Percentiles rank a stretch among this genome's conserved stretches.
These are phyloP conservation scores for Aristolochia fimbriata DNA, from an alignment of 164 flowering plant species.

Conservation along the genomic window DNA sequence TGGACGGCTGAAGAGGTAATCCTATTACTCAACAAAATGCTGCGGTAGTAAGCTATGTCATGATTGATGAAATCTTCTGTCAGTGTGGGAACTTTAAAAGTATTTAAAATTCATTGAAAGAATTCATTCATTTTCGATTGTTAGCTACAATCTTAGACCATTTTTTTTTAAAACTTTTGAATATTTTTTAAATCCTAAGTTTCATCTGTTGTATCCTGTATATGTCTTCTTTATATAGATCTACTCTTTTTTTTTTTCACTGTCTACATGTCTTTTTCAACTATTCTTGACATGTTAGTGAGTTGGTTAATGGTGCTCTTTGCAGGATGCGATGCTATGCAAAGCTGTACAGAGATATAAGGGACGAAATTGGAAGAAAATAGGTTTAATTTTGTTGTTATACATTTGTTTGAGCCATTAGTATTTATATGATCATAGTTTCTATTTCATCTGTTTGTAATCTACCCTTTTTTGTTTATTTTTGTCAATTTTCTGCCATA, in stretches of 20 bases:
- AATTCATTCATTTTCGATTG: no score
- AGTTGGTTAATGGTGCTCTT: slow-evolving; percentile 4
- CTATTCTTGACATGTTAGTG: not conserved
- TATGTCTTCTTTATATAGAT: not conserved
- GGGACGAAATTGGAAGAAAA: slow-evolving; percentile 58
- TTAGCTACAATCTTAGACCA: no score
- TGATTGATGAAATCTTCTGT: not conserved
- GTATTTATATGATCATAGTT: not conserved
- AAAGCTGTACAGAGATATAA: slow-evolving; percentile 47
- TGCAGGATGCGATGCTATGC: slow-evolving; percentile 73
- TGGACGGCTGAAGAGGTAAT: slow-evolving; percentile 95
- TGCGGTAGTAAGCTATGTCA: not conserved
- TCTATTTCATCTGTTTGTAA: no score
- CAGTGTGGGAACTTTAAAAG: no score
- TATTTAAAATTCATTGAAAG: no score
- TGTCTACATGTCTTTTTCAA: not conserved
- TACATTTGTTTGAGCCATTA: not conserved
- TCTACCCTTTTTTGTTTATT: not conserved
- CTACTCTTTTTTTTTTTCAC: not conserved
- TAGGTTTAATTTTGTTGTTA: slow-evolving; percentile 23
- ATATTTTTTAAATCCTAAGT: not conserved
- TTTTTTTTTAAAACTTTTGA: not conserved
- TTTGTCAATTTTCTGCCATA: no score
- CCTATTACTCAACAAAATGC: not conserved
- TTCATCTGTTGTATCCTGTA: not conserved